Base-by-base conservation (phyloP, 805 yeast genomes). In the Kurtzmaniella fragi region DNA sequence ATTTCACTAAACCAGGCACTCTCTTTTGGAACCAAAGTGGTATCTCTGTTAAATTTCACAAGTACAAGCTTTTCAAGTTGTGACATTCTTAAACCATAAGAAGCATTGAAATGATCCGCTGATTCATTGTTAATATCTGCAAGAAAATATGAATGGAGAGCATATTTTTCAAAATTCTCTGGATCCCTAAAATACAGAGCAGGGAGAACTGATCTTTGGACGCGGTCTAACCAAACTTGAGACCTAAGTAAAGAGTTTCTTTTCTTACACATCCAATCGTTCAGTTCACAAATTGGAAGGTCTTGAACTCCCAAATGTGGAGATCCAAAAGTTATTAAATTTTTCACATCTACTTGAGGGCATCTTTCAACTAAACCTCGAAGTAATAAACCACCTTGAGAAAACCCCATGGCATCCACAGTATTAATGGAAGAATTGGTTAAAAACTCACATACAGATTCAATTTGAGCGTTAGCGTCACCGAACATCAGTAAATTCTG, bases 361-460 rank as follows among this genome's bases (percentile, higher is more conserved):
- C 91, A 85, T 17, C 73, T 57, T 52, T 86, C 83, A 23, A 77
- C 65, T 23, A 82, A 71, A 4, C 81, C 82, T 34, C 95, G 60
- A n/a, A 83, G 61, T 44, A 85, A 79, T n/a, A 85, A 58, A 0
- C 95, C 95, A 31, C 95, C 95, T 54, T 85, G 95, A 0, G 91
- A 83, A 47, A 82, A 80, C 4, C 95, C 95, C 31, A 85, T 69
- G 5, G 81, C 85, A 54, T 83, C 81, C 52, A 84, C 81, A 59
- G 40, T 2, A 41, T 31, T 6, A 84, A 60, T 39, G 71, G 76
- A 1, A 77, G 61, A 1, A 74, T 64, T 1, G 47, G 47, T 0
- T 53, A 38, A n/a, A 85, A 52, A 76, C 5, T 67, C 67, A 54
- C 90, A 84, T 0, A 75, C 87, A 4, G 44, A 42, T 1, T 69